phyloP scores from a whole-genome alignment of 805 yeast species.

The Kuraishia ogatae region DNA sequence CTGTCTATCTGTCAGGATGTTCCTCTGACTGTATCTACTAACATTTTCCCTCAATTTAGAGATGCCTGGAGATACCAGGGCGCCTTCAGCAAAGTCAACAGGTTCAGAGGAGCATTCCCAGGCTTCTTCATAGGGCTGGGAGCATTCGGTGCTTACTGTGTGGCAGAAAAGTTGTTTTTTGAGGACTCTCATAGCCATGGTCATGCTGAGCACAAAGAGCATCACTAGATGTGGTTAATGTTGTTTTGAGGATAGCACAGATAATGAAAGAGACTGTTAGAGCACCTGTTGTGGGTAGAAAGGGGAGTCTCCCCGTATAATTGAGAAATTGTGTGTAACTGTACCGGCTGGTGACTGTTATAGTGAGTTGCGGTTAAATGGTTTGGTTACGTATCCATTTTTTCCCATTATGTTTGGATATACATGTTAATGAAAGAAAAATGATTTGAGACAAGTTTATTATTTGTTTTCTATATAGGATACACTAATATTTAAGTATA shows the following conservation, averaged over 20 bases:
- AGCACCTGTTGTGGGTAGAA: no score
- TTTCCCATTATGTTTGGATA: neutral
- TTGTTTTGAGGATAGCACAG: neutral
- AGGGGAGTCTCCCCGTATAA: neutral
- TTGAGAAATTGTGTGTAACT: neutral
- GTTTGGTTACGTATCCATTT: neutral
- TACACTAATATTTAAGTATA: no score
- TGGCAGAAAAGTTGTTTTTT: conserved; percentile 47
- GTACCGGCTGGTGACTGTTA: neutral
- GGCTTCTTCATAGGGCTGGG: conserved; percentile 75
- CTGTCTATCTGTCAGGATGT: no score
- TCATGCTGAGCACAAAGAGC: conserved; percentile 12
- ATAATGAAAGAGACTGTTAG: no score
- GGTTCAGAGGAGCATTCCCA: conserved; percentile 68
- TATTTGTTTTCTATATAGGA: no score
- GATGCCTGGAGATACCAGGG: conserved; percentile 92
- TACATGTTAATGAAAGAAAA: neutral
- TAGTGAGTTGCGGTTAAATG: neutral
- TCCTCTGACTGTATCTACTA: neutral
- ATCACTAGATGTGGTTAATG: conserved; percentile 12
- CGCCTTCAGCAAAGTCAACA: conserved; percentile 60
- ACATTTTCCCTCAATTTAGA: conserved; percentile 26
- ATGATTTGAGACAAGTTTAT: neutral
- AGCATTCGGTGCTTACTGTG: conserved; percentile 59
- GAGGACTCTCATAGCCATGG: conserved; percentile 23